Percentiles rank a stretch among this genome's conserved stretches.
phyloP scores from a whole-genome alignment of 2,329 filamentous ascomycete species.

The Penicillium sclerotiorum region DNA sequence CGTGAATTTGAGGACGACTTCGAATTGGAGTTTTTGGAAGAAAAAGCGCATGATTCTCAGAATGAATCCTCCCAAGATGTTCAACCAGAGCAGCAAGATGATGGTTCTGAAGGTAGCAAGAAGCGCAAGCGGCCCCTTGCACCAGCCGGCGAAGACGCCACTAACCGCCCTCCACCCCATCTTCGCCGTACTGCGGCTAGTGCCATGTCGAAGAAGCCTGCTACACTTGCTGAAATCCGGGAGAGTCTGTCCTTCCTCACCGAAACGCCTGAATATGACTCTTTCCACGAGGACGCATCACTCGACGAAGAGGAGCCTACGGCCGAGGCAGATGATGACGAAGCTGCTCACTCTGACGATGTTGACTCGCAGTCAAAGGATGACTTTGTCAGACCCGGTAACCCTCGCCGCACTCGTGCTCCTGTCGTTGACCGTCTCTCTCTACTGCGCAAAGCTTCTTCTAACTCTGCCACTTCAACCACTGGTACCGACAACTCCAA shows the following conservation, averaged over 20 bases:
- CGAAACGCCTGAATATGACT: slow-evolving; percentile 63
- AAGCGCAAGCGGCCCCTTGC: slow-evolving; percentile 48
- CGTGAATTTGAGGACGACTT: slow-evolving; percentile 70
- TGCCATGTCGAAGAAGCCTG: slow-evolving; percentile 64
- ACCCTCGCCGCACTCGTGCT: slow-evolving; percentile 43
- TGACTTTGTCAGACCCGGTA: slow-evolving; percentile 31
- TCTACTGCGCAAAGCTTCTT: slow-evolving; percentile 49
- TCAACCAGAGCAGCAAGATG: slow-evolving; percentile 20
- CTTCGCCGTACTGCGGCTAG: slow-evolving; percentile 62
- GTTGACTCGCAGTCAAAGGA: slow-evolving; percentile 29
- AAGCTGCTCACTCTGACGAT: slow-evolving; percentile 21
- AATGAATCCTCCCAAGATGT: slow-evolving; percentile 32
- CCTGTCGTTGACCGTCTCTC: slow-evolving; percentile 49
- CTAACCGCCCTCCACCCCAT: slow-evolving; percentile 60
- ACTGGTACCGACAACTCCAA: slow-evolving; percentile 29
- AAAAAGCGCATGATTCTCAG: slow-evolving; percentile 45
- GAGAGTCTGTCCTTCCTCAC: slow-evolving; percentile 82
- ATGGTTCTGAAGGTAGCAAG: slow-evolving; percentile 26
- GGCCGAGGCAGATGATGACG: slow-evolving; percentile 23
- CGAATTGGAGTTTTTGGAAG: slow-evolving; percentile 72
- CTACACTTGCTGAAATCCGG: slow-evolving; percentile 77
- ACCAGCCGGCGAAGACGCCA: slow-evolving; percentile 43
- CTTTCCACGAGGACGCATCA: slow-evolving; percentile 57
- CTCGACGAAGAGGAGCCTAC: slow-evolving; percentile 46
- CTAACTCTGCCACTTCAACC: slow-evolving; percentile 39